Conservation (phyloP, 2,329 filamentous ascomycete species). For the Paecilomyces formosus region DNA sequence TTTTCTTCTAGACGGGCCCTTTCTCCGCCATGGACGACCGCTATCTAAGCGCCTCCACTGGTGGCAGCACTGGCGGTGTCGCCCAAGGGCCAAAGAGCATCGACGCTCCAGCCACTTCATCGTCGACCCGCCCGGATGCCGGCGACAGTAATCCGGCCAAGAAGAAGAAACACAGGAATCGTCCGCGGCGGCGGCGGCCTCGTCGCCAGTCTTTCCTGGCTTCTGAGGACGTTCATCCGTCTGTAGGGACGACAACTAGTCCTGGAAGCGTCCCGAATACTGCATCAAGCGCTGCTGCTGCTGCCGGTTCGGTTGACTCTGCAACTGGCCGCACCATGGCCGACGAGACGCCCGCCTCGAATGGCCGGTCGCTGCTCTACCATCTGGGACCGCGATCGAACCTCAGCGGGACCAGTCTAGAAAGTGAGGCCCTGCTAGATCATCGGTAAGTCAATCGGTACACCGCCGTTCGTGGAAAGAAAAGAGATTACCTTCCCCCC, state of each 20-base stretch:
- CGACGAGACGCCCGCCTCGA: slow-evolving; percentile 17
- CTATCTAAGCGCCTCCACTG: neutral
- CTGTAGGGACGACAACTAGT: neutral
- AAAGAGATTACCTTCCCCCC: neutral
- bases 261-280: neutral
- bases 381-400: slow-evolving; percentile 43
- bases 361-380: slow-evolving; percentile 45
- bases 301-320: slow-evolving; percentile 24
- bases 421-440: slow-evolving; percentile 81
- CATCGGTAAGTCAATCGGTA: slow-evolving; percentile 55
- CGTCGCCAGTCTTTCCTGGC: slow-evolving; percentile 75
- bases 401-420: slow-evolving; percentile 75
- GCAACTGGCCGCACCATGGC: slow-evolving; percentile 17
- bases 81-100: neutral
- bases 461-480: neutral
- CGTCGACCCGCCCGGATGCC: slow-evolving; percentile 11
- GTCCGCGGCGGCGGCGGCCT: slow-evolving; percentile 70
- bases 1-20: neutral
- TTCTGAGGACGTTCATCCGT: slow-evolving; percentile 52
- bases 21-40: neutral
- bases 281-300: slow-evolving; percentile 36
- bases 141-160: slow-evolving; percentile 18
- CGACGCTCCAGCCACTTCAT: neutral
- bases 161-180: slow-evolving; percentile 64
- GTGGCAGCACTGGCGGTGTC: neutral